Evolutionary conservation across 1,139 yeast genomes (phyloP), one percentile per base, ranked within the genome.

Genomic region (Candida sp.): DNA sequence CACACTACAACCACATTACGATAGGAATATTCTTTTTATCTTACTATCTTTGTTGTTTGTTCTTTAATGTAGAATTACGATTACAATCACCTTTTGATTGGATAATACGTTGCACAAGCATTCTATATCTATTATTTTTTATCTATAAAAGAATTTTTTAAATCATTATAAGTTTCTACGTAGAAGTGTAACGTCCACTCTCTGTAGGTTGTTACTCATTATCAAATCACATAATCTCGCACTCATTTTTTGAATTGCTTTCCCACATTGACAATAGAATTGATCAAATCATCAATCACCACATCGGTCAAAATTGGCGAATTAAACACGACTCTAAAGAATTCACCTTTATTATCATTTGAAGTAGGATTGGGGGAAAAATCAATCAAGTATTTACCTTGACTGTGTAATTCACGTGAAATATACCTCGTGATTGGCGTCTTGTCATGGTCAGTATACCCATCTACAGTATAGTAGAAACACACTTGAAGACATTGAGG

Each of bases 401-500:
- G 61, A 36, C 68, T 61, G 53, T 85, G 90, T 46, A 88, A 69
- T 48, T 71, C 73, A n/a, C 77, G 59, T 3, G 87, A 87, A 43
- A 88, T 82, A 50, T 54, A 64, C 40, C 93, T 68, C 1, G 96
- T 87, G n/a, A 72, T 65, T 15, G 60, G 63, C 1, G 93, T 82
- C 60, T 77, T 81, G 41, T 67, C 68, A 3, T 58, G 65, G 5
- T 50, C 55, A 3, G 55, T 50, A 35, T 63, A 57, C 3, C 56
- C 48, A 1, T 66, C 64, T 1, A 87, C 84, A 34, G 77, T 73
- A 62, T 80, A 87, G 62, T 83, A 87, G 66, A 88, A 88, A 53
- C 96, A 88, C 2, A 87, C 91, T 63, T 88, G 96, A 44, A 87
- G 67, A 57, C 95, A 87, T 32, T 89, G 88, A 3, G 93, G 89